These are phyloP conservation scores for Fagus crenata DNA, from an alignment of 306 rosid species.

Conservation along the genomic window DNA sequence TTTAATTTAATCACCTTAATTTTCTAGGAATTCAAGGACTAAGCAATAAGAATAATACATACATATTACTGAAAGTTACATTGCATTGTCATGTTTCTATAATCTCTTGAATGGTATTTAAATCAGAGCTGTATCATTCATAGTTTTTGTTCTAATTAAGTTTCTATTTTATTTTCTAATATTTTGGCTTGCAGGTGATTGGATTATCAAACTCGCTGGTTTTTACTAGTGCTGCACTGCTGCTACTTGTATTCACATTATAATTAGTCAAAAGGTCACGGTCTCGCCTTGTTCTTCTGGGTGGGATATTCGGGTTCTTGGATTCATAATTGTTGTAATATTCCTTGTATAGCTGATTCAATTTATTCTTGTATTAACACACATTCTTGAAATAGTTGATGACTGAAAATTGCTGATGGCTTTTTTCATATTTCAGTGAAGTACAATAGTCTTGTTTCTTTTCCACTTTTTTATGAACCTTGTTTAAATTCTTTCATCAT, in stretches of 20 bases:
- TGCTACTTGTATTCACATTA: constrained; percentile 44
- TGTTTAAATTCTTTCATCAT: too few relatives aligned
- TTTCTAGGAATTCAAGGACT: too few relatives aligned
- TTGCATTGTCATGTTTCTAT: too few relatives aligned
- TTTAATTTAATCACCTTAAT: too few relatives aligned
- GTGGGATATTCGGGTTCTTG: constrained; percentile 19
- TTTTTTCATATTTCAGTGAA: constrained; percentile 20
- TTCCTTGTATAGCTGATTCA: constrained; percentile 20
- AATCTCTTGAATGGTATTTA: too few relatives aligned
- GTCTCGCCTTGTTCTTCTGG: constrained; percentile 21
- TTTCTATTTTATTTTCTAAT: constrained; percentile 1
- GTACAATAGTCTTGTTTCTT: neutral
- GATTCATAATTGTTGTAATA: constrained; percentile 12
- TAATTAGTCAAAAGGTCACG: constrained; percentile 9
- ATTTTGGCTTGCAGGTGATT: constrained; percentile 44
- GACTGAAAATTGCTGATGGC: constrained; percentile 14
- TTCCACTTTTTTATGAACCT: neutral
- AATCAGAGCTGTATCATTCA: neutral
- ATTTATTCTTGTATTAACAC: constrained; percentile 10
- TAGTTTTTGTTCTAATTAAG: neutral
- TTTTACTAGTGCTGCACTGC: constrained; percentile 41
- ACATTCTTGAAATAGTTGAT: constrained; percentile 2
- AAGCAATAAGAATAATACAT: too few relatives aligned
- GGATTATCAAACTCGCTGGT: constrained; percentile 53
- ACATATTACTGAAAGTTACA: too few relatives aligned